Percentiles rank a stretch among this genome's conserved stretches.
These are phyloP conservation scores for Pleurotus sapidus DNA, from an alignment of 768 basidiomycete species.

Conservation along the genomic window DNA sequence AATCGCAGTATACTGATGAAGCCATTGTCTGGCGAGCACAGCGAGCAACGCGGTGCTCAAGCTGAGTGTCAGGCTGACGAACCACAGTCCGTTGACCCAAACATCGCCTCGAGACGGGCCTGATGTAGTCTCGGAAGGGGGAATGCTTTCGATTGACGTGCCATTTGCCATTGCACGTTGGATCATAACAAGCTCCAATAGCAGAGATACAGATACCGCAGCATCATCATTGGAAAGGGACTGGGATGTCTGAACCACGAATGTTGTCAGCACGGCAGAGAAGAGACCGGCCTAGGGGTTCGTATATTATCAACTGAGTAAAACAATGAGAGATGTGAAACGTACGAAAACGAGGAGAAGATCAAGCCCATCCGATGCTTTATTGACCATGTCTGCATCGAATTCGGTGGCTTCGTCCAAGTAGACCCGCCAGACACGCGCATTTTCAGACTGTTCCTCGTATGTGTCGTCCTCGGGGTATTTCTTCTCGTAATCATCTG, in stretches of 20 bases:
- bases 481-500: too few species aligned
- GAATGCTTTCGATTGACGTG: not conserved
- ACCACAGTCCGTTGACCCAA: slow-evolving; percentile 44
- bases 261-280: slow-evolving; percentile 36
- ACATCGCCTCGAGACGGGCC: slow-evolving; percentile 10
- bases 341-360: slow-evolving; percentile 43
- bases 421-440: slow-evolving; percentile 37
- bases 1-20: slow-evolving; percentile 30
- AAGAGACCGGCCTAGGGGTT: slow-evolving; percentile 31
- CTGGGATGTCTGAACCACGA: slow-evolving; percentile 26
- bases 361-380: slow-evolving; percentile 38
- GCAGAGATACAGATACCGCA: not conserved
- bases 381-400: slow-evolving; percentile 32
- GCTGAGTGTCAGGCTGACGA: slow-evolving; percentile 38
- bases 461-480: too few species aligned
- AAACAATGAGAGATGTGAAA: not conserved
- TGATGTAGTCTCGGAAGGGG: not conserved
- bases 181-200: not conserved
- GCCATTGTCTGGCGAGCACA: slow-evolving; percentile 48
- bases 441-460: too few species aligned
- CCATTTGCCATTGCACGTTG: not conserved
- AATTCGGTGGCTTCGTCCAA: slow-evolving; percentile 34
- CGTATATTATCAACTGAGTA: not conserved
- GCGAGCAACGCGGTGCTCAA: slow-evolving; percentile 39
- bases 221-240: slow-evolving; percentile 3